A percentile compares a stretch with the other conserved stretches of the same genome.
Conservation (phyloP, 352 stramenopile genomes). For the Globisporangium paroecandrum region DNA sequence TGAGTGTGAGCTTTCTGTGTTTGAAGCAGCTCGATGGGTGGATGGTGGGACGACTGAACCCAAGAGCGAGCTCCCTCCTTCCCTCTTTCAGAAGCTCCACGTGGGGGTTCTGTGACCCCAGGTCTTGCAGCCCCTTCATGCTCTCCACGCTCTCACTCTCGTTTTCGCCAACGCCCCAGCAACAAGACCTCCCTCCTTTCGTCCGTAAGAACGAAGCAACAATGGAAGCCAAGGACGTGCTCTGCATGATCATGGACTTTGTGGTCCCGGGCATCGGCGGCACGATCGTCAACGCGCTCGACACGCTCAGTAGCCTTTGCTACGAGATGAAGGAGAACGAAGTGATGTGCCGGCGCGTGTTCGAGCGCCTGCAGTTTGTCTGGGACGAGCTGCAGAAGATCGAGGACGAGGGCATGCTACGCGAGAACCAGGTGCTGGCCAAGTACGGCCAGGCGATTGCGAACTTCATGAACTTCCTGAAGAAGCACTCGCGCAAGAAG, state of each 20-base stretch:
- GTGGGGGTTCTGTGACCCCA: neutral
- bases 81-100: neutral
- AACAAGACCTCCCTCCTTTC: neutral
- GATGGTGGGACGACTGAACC: neutral
- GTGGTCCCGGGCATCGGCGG: slow-evolving; percentile 36
- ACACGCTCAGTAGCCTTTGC: slow-evolving; percentile 25
- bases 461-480: slow-evolving; percentile 28
- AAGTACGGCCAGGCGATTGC: slow-evolving; percentile 32
- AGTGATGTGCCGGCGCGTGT: slow-evolving; percentile 18
- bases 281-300: slow-evolving; percentile 28
- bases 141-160: neutral
- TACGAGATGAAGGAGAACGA: slow-evolving; percentile 26
- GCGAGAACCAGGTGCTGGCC: slow-evolving; percentile 31
- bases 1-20: neutral
- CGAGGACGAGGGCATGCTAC: slow-evolving; percentile 29
- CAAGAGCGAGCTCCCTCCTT: neutral
- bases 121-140: neutral
- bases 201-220: neutral
- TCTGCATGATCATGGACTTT: slow-evolving; percentile 19
- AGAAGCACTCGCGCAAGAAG: slow-evolving; percentile 22
- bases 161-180: neutral
- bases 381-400: slow-evolving; percentile 37
- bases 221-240: slow-evolving; percentile 15
- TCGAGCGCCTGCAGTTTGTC: slow-evolving; percentile 27
- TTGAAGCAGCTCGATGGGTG: neutral